phyloP scores from a whole-genome alignment of 495 filamentous ascomycete genomes.

The Aspergillus panamensis region DNA sequence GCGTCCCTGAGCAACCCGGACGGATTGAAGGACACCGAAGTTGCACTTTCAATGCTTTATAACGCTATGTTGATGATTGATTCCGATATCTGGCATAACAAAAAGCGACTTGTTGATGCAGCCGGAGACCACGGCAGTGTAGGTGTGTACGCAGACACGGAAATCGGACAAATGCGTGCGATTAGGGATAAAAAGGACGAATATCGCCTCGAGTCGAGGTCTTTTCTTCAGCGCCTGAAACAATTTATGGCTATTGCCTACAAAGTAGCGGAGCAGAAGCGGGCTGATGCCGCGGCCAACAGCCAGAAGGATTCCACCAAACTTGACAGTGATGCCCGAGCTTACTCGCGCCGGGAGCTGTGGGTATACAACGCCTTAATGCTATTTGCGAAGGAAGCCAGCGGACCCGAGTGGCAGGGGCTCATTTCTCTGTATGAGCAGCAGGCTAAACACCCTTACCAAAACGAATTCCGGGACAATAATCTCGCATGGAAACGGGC shows the following conservation, averaged over 20 bases:
- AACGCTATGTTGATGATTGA: conserved; percentile 96
- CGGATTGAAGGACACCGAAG: conserved; percentile 73
- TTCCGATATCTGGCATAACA: conserved; percentile 61
- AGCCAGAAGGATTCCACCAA: conserved; percentile 42
- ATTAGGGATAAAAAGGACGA: conserved; percentile 89
- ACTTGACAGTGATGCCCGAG: conserved; percentile 49
- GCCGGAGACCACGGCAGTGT: conserved; percentile 51
- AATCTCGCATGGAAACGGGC: conserved; percentile 77
- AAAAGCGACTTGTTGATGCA: conserved; percentile 43
- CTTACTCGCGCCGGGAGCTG: conserved; percentile 53
- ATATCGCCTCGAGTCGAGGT: conserved; percentile 65
- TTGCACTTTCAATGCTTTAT: conserved; percentile 73
- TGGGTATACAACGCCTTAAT: conserved; percentile 85
- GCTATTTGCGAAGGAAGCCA: conserved; percentile 81
- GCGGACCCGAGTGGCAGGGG: conserved; percentile 72
- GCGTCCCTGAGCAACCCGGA: conserved; percentile 67
- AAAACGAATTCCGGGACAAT: conserved; percentile 77
- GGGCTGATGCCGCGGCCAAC: conserved; percentile 51
- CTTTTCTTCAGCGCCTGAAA: conserved; percentile 73
- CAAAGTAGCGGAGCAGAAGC: conserved; percentile 65
- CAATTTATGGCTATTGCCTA: conserved; percentile 80
- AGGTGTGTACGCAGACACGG: conserved; percentile 66
- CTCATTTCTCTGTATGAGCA: conserved; percentile 76
- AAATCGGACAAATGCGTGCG: conserved; percentile 87
- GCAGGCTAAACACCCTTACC: conserved; percentile 70